phyloP scores from a whole-genome alignment of 2,329 filamentous ascomycete species.

The Epichloe baconii region DNA sequence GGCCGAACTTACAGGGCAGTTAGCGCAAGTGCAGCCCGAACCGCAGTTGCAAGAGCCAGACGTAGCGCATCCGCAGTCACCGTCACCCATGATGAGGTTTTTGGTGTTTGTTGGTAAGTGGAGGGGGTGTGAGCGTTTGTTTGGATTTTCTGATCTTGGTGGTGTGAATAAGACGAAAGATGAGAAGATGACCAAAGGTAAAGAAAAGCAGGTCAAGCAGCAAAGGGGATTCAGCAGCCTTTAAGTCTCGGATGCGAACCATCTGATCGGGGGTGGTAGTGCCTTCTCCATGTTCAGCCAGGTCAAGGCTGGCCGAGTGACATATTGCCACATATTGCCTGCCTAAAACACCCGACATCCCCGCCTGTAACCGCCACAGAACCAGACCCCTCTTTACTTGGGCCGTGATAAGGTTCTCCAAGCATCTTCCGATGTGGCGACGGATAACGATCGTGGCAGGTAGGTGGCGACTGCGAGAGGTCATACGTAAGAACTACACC shows the following conservation, averaged over 20 bases:
- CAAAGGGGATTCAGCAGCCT: background rate
- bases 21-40: constrained; percentile 26
- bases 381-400: background rate
- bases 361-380: background rate
- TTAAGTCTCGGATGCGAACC: background rate
- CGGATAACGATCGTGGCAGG: constrained; percentile 3
- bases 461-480: background rate
- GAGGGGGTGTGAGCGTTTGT: background rate
- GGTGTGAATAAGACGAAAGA: background rate
- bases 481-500: background rate
- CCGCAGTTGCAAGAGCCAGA: constrained; percentile 30
- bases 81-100: constrained; percentile 24
- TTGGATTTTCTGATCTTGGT: background rate
- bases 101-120: constrained; percentile 4
- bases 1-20: constrained; percentile 27
- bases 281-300: background rate
- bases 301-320: no score
- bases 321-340: background rate
- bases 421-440: constrained; percentile 3
- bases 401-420: constrained; percentile 1
- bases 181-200: background rate
- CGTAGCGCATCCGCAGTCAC: constrained; percentile 27
- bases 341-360: background rate
- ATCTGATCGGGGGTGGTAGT: background rate
- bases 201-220: background rate